A percentile compares a stretch with the other conserved stretches of the same genome.
These are phyloP conservation scores for Rosa chinensis DNA, from an alignment of 306 rosid genomes.

Conservation along the genomic window DNA sequence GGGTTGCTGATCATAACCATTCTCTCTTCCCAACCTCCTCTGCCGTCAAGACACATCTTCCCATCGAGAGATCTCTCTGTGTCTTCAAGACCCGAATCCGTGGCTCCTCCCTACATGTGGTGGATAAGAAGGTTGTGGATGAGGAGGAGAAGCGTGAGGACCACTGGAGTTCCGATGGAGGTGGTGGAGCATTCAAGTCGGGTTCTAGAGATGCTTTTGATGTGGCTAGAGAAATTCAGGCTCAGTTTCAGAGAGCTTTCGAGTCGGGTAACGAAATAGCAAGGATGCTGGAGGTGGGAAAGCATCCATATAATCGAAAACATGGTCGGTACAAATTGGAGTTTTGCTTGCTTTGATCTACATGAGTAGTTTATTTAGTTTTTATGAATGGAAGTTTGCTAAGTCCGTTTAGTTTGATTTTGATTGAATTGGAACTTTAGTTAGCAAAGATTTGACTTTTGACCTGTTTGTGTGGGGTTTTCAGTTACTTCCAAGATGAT, in stretches of 20 bases:
- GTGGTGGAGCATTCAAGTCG: slow-evolving; percentile 47
- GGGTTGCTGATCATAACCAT: no score
- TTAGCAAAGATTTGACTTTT: slow-evolving; percentile 16
- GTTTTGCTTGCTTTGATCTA: slow-evolving; percentile 8
- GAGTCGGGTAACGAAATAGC: slow-evolving; percentile 72
- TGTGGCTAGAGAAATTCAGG: slow-evolving; percentile 71
- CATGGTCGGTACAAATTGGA: slow-evolving; percentile 39
- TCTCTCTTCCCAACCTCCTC: no score
- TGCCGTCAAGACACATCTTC: no score
- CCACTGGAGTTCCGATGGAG: slow-evolving; percentile 6
- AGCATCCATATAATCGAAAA: slow-evolving; percentile 60
- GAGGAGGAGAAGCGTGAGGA: slow-evolving; percentile 55
- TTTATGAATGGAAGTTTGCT: background rate
- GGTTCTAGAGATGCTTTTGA: slow-evolving; percentile 64
- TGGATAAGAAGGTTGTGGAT: slow-evolving; percentile 72
- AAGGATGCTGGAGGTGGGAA: slow-evolving; percentile 78
- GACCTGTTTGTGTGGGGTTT: slow-evolving; percentile 11
- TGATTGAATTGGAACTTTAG: slow-evolving; percentile 16
- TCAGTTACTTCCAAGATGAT: slow-evolving; percentile 81
- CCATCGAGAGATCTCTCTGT: no score
- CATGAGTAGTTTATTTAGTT: background rate
- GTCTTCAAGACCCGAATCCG: no score
- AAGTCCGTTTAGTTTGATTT: background rate
- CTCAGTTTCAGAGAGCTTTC: slow-evolving; percentile 73
- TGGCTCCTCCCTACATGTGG: slow-evolving; percentile 33